These are phyloP conservation scores for Paraleonurus japonicus DNA, from an alignment of 257 asterid genomes.

Conservation along the genomic window DNA sequence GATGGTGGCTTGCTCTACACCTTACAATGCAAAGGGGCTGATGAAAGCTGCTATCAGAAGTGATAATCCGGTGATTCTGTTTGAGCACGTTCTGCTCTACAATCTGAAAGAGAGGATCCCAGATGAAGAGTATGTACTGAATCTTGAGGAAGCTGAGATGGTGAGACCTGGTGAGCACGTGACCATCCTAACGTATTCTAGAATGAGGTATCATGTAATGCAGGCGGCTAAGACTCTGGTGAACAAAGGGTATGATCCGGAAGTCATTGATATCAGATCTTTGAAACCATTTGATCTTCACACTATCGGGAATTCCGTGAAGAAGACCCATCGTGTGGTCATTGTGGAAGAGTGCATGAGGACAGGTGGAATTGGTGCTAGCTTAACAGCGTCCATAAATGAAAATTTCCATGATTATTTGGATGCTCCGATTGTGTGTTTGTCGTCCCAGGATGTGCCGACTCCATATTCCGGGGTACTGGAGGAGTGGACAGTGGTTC, in stretches of 20 bases:
- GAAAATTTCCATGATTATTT: slow-evolving; percentile 74
- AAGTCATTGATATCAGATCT: slow-evolving; percentile 82
- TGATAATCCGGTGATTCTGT: slow-evolving; percentile 74
- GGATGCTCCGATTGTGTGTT: slow-evolving; percentile 72
- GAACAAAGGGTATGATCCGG: slow-evolving; percentile 78
- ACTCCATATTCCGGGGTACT: slow-evolving; percentile 76
- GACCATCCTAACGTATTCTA: slow-evolving; percentile 71
- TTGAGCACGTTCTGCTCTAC: slow-evolving; percentile 80
- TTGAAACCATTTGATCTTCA: slow-evolving; percentile 78
- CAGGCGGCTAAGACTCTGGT: slow-evolving; percentile 80
- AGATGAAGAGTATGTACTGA: slow-evolving; percentile 63
- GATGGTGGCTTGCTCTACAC: slow-evolving; percentile 86
- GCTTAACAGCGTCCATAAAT: slow-evolving; percentile 71
- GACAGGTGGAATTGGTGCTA: slow-evolving; percentile 90
- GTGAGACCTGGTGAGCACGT: slow-evolving; percentile 78
- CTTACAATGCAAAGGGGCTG: slow-evolving; percentile 78
- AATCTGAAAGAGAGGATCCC: slow-evolving; percentile 83
- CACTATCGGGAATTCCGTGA: slow-evolving; percentile 75
- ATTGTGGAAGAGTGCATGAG: slow-evolving; percentile 93
- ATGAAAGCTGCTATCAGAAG: slow-evolving; percentile 87
- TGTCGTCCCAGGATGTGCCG: slow-evolving; percentile 86
- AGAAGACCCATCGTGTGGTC: slow-evolving; percentile 75
- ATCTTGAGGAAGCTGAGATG: slow-evolving; percentile 88
- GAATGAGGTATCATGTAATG: slow-evolving; percentile 94
- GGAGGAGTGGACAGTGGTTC: slow-evolving; percentile 85